These are phyloP conservation scores for Eucalyptus pauciflora DNA, from an alignment of 345 rosid species.

Conservation along the genomic window DNA sequence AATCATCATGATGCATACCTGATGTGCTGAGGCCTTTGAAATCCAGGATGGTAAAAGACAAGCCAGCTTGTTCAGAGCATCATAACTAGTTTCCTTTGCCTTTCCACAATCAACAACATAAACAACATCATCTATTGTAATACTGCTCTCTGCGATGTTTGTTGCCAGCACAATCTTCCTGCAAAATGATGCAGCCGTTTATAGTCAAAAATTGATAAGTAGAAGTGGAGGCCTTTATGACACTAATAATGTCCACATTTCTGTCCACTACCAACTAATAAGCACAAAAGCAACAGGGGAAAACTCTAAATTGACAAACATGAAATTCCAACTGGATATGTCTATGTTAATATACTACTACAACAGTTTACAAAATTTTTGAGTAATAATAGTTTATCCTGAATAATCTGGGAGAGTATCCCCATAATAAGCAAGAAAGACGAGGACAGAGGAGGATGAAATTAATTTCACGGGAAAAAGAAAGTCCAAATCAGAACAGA, in stretches of 20 bases:
- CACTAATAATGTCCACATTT: not conserved
- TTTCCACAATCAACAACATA: slow-evolving; percentile 96
- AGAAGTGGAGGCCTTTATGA: not conserved
- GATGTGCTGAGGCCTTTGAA: slow-evolving; percentile 92
- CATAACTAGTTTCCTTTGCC: slow-evolving; percentile 96
- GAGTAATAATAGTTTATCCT: not conserved
- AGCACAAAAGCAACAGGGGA: not conserved
- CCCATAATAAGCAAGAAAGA: not conserved
- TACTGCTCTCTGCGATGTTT: slow-evolving; percentile 96
- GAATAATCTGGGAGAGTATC: not conserved
- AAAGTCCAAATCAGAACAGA: not conserved
- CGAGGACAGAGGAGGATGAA: not conserved
- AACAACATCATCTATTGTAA: slow-evolving; percentile 94
- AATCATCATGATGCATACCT: slow-evolving; percentile 32
- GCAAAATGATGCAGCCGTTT: not conserved
- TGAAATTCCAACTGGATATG: not conserved
- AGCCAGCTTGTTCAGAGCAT: slow-evolving; percentile 93
- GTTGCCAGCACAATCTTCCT: slow-evolving; percentile 95
- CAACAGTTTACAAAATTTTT: not conserved
- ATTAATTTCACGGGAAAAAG: not conserved
- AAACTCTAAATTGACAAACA: not conserved
- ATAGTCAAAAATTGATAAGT: not conserved
- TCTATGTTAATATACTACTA: not conserved
- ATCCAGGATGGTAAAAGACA: slow-evolving; percentile 95
- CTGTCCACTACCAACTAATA: not conserved